Base-by-base conservation (phyloP, 768 basidiomycete genomes). In the Suillus hirtellus region DNA sequence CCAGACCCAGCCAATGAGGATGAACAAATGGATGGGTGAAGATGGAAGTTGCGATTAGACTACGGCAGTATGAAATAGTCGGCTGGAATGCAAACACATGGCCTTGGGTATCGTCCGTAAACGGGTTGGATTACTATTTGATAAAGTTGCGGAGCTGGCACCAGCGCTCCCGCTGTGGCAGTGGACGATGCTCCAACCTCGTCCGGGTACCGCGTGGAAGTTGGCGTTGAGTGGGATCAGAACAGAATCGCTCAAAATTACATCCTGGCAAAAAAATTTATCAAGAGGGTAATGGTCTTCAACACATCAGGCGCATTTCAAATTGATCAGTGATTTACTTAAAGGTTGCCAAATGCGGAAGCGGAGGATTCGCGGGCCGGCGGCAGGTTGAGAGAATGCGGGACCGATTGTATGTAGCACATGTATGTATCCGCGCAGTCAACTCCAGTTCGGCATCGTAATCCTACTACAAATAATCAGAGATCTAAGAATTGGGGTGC, bases 71-170 rank as follows among this genome's bases (percentile, higher is more conserved):
- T 40, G 43, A 52, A 58, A 52, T 38, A 50, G 21, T 54, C 17
- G 52, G 34, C 35, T 21, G 37, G 9, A 58, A 60, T n/a, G 31
- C 59, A 24, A 62, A 43, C 64, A 24, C 63, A 64, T 65, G 66
- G 60, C 59, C 65, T 42, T 15, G 38, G 42, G 43, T 40, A 63
- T 31, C 27, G 19, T 37, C 53, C 63, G 49, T 19, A 62, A 54
- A 31, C 65, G 67, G 67, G n/a, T 42, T 37, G 15, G 58, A 60
- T 37, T 31, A 38, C 52, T 53, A n/a, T 43, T 64, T 64, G 60
- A 63, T 37, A 61, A 64, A 61, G 42, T 37, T 47, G 24, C 40
- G 60, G 64, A 60, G 54, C 54, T 17, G 35, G 21, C 21, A 60
- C 60, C 4, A 34, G 31, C 49, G 62, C 7, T 60, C 55, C 5